phyloP scores from a whole-genome alignment of 1,139 yeast species.

The Kodamaea ohmeri region DNA sequence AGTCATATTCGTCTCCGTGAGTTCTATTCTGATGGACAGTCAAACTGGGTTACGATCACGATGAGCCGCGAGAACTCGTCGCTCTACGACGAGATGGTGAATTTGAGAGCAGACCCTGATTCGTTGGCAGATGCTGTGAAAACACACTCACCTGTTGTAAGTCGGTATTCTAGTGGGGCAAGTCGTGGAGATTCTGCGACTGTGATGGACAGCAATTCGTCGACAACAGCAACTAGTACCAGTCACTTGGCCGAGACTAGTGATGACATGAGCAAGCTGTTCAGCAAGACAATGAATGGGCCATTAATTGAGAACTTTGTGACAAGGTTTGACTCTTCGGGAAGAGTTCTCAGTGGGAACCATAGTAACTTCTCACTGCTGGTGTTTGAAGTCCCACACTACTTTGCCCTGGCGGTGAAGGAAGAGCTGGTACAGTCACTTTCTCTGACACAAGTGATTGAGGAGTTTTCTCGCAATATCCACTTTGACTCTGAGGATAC shows the following conservation, averaged over 20 bases:
- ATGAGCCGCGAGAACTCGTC: conserved; percentile 27
- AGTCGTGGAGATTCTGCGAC: conserved; percentile 3
- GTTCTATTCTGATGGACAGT: conserved; percentile 31
- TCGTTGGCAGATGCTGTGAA: too few relatives aligned
- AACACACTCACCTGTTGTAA: neutral
- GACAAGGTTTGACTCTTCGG: conserved; percentile 11
- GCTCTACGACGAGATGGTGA: conserved; percentile 22
- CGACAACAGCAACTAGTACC: conserved; percentile 8
- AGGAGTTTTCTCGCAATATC: conserved; percentile 32
- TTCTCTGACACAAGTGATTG: conserved; percentile 30
- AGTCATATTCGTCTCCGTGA: conserved; percentile 20
- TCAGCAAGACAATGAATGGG: conserved; percentile 4
- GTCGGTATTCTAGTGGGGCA: neutral
- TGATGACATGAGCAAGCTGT: conserved; percentile 7
- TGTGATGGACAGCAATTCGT: conserved; percentile 2
- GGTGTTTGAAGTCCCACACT: conserved; percentile 18
- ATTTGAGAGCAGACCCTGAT: conserved; percentile 18
- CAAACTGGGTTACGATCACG: conserved; percentile 38
- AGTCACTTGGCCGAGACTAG: conserved; percentile 6
- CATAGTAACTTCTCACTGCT: conserved; percentile 9
- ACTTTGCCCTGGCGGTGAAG: conserved; percentile 12
- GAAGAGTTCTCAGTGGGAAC: conserved; percentile 3
- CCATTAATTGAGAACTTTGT: conserved; percentile 12
- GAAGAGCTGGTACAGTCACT: conserved; percentile 29
- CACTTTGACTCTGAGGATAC: conserved; percentile 14